A percentile compares a stretch with the other conserved stretches of the same genome.
These are phyloP conservation scores for Trypanosomatidae sp. DNA, from an alignment of 208 protist genomes.

Conservation along the genomic window DNA sequence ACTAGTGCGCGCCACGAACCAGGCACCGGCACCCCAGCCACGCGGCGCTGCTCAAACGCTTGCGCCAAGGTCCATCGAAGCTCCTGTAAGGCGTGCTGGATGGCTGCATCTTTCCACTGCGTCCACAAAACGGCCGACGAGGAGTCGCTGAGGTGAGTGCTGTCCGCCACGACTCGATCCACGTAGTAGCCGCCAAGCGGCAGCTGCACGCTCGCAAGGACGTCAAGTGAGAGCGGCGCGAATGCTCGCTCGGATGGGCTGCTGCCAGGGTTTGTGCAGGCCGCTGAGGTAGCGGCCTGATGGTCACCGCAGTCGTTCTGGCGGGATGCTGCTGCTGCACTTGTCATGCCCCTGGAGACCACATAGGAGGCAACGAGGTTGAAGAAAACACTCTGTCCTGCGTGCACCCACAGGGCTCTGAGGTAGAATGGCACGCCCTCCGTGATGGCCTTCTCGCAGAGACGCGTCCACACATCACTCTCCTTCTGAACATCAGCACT, in stretches of 20 bases:
- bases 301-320: neutral
- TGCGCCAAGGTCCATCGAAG: conserved; percentile 29
- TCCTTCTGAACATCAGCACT: conserved; percentile 35
- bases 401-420: conserved; percentile 76
- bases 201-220: conserved; percentile 11
- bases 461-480: conserved; percentile 44
- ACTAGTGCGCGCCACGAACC: conserved; percentile 52
- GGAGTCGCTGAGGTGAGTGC: neutral
- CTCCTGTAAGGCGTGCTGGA: conserved; percentile 19
- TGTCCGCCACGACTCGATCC: neutral
- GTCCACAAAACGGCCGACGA: conserved; percentile 5
- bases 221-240: conserved; percentile 8
- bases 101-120: conserved; percentile 21
- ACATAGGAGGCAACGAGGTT: conserved; percentile 58
- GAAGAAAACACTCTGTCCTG: conserved; percentile 80
- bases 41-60: conserved; percentile 45
- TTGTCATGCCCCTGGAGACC: conserved; percentile 4
- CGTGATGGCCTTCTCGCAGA: conserved; percentile 70
- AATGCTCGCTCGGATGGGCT: neutral
- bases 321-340: neutral
- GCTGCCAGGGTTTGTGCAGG: neutral
- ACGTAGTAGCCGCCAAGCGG: conserved; percentile 31
- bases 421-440: conserved; percentile 53
- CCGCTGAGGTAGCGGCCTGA: neutral
- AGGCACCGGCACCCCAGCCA: conserved; percentile 68